Evolutionary conservation across 129 eudicot species (phyloP).

Genomic region (Deinandra increscens): DNA sequence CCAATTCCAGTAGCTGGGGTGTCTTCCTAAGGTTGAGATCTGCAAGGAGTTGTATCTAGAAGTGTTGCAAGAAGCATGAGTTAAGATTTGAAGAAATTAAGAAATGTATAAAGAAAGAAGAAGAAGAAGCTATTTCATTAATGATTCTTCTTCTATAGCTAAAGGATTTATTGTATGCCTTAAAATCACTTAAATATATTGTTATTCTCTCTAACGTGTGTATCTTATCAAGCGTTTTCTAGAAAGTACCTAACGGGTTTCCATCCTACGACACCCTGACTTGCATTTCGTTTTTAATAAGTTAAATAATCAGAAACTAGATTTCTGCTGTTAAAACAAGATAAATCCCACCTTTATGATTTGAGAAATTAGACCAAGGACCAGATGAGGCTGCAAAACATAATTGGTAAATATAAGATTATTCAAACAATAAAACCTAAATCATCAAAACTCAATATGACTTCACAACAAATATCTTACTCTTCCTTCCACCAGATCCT

Average conservation of each 20-base stretch:
- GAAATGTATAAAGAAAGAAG: background rate
- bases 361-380: constrained; percentile 88
- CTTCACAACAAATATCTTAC: constrained; percentile 35
- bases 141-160: background rate
- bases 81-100: background rate
- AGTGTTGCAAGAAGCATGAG: constrained; percentile 18
- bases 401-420: background rate
- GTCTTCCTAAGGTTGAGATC: constrained; percentile 94
- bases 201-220: background rate
- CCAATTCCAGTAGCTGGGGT: constrained; percentile 88
- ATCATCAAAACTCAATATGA: background rate
- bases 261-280: background rate
- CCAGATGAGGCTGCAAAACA: constrained; percentile 78
- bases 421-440: constrained; percentile 2
- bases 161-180: background rate
- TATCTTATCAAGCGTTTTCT: background rate
- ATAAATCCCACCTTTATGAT: constrained; percentile 78
- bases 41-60: constrained; percentile 87
- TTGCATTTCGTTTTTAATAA: background rate
- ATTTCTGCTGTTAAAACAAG: background rate
- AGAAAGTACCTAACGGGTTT: background rate
- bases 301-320: background rate
- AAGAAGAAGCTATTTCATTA: background rate
- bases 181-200: background rate
- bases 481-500: constrained; percentile 91